Conservation (phyloP, 2,329 filamentous ascomycete species). For the Phyllosticta citribraziliensis region DNA sequence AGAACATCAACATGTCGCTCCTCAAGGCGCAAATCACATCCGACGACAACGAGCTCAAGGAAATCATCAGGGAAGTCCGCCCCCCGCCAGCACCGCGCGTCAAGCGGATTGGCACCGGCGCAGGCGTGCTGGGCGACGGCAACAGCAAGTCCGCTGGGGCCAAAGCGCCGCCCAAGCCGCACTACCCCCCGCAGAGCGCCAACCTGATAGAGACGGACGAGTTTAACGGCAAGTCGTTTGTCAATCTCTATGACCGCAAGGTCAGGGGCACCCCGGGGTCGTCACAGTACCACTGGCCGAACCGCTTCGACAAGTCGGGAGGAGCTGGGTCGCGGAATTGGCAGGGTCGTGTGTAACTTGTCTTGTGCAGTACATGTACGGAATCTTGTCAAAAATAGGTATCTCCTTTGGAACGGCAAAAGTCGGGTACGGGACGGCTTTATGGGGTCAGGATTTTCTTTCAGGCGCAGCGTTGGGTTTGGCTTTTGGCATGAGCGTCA, state of each 20-base stretch:
- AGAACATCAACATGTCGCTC: conserved; percentile 44
- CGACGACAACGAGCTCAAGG: conserved; percentile 61
- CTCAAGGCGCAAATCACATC: conserved; percentile 76
- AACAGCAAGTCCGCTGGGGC: neutral
- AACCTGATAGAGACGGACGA: neutral
- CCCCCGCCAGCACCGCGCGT: neutral
- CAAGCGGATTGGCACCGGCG: neutral
- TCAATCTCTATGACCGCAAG: neutral
- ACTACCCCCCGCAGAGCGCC: neutral
- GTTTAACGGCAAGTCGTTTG: neutral
- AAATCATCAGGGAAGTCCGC: conserved; percentile 48
- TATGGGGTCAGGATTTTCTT: neutral
- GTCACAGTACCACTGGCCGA: neutral
- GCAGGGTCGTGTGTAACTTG: neutral
- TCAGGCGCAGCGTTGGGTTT: neutral
- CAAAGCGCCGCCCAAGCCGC: neutral
- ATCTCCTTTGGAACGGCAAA: neutral
- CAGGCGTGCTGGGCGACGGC: neutral
- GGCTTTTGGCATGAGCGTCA: neutral
- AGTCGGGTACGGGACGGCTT: neutral
- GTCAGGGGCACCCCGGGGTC: neutral
- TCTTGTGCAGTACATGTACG: neutral
- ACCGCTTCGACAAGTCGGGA: neutral
- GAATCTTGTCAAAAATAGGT: neutral
- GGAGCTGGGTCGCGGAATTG: neutral